A percentile compares a stretch with the other conserved stretches of the same genome.
phyloP scores from a whole-genome alignment of 345 rosid species.

The Rhizophora apiculata region DNA sequence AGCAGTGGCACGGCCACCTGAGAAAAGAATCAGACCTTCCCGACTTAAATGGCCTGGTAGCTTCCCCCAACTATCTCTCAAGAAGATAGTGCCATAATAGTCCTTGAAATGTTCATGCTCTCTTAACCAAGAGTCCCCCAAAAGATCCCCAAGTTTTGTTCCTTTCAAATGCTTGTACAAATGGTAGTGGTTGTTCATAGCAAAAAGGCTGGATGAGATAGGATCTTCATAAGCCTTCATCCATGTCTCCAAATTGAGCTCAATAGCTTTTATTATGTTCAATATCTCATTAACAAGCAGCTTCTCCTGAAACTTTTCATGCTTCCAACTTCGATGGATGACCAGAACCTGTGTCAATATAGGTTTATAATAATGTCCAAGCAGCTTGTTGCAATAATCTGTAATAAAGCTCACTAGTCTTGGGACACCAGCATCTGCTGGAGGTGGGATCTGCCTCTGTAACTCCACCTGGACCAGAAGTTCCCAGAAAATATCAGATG shows the following conservation, averaged over 20 bases:
- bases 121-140: constrained; percentile 78
- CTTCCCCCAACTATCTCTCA: constrained; percentile 90
- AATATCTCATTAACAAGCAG: constrained; percentile 66
- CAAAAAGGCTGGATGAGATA: constrained; percentile 59
- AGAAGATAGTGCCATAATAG: constrained; percentile 53
- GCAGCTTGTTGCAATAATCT: constrained; percentile 79
- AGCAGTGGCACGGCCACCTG: constrained; percentile 98
- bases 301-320: constrained; percentile 81
- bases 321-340: constrained; percentile 94
- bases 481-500: constrained; percentile 94
- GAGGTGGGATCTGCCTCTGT: constrained; percentile 78
- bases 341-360: constrained; percentile 71
- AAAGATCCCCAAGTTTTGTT: constrained; percentile 69
- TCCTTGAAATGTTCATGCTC: constrained; percentile 88
- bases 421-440: constrained; percentile 77
- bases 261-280: constrained; percentile 65
- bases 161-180: constrained; percentile 81
- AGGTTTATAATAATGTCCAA: constrained; percentile 81
- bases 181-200: constrained; percentile 94
- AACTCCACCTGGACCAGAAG: constrained; percentile 84
- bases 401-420: constrained; percentile 76
- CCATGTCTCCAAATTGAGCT: constrained; percentile 76
- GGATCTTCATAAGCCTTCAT: constrained; percentile 65
- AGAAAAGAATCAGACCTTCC: constrained; percentile 92
- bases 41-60: constrained; percentile 86